Evolutionary conservation across 2,329 filamentous ascomycete species (phyloP), one percentile per base, ranked within the genome.

Genomic region (Phialemoniopsis sp.): DNA sequence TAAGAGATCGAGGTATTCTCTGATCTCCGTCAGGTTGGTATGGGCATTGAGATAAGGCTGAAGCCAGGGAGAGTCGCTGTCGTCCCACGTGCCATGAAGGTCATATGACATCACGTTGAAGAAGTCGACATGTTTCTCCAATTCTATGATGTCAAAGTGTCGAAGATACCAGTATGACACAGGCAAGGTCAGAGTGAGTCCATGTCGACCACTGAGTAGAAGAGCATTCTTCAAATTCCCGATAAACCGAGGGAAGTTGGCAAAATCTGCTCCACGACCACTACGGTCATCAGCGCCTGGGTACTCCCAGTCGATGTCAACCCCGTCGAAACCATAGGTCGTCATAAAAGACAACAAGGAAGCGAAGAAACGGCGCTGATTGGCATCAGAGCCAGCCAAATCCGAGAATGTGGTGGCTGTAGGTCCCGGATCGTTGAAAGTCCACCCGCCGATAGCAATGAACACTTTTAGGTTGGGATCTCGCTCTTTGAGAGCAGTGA

Each of bases 21-120:
- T 50, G 21, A 68, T 68, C 41, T 70, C 64, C 4, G 63, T 64
- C 8, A 68, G 38, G 41, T 70, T 67, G 0, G 67, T 67, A 39
- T 70, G 67, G 2, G 52, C 15, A 45, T 54, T 36, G 26, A 5
- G 18, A 13, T 15, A n/a, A n/a, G n/a, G n/a, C n/a, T n/a, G n/a
- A n/a, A n/a, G n/a, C 8, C 29, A 9, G n/a, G n/a, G n/a, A n/a
- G n/a, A n/a, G 21, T 36, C 18, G 21, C 16, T n/a, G 7, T 26
- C 10, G 21, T 26, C 21, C 21, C 21, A 26, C 10, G 21, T 26
- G 21, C 29, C 5, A 1, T 2, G 39, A 64, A 3, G n/a, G n/a
- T 34, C 37, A 64, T 64, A 67, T 1, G 54, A 49, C 46, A 65
- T 57, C 5, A 66, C 26, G 34, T 60, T 66, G 35, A 61, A 48